Percentiles rank a stretch among this genome's conserved stretches.
Conservation (phyloP, 129 eudicot genomes). For the Flaveria robusta region DNA sequence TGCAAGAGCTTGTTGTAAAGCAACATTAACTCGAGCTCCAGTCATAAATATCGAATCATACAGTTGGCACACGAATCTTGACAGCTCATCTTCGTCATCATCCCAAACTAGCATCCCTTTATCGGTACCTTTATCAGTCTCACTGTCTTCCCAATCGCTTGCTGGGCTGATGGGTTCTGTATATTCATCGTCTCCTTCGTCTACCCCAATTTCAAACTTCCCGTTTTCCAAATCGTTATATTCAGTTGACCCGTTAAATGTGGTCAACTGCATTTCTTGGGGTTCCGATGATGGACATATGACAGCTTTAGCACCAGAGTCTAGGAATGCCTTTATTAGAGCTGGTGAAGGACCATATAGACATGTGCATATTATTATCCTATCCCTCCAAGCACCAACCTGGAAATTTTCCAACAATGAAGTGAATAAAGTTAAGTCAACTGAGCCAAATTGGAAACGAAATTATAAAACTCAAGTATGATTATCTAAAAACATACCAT, state of each 20-base stretch:
- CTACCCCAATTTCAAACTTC: slow-evolving; percentile 89
- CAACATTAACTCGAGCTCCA: slow-evolving; percentile 67
- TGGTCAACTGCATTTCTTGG: slow-evolving; percentile 72
- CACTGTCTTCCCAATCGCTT: slow-evolving; percentile 98
- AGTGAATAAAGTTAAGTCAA: not conserved
- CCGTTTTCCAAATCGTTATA: slow-evolving; percentile 68
- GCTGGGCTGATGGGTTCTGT: slow-evolving; percentile 58
- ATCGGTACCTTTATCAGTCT: slow-evolving; percentile 66
- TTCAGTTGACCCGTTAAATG: slow-evolving; percentile 74
- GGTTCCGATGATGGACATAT: slow-evolving; percentile 82
- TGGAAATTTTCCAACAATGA: slow-evolving; percentile 22
- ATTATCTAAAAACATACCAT: slow-evolving; percentile 58
- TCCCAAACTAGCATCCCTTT: slow-evolving; percentile 61
- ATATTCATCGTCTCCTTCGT: slow-evolving; percentile 56
- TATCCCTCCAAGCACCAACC: slow-evolving; percentile 99
- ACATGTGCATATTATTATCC: slow-evolving; percentile 83
- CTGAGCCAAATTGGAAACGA: not conserved
- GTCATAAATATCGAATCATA: slow-evolving; percentile 71
- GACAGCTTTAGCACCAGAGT: slow-evolving; percentile 96
- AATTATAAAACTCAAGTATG: not conserved
- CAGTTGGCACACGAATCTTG: slow-evolving; percentile 65
- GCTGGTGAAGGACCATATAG: slow-evolving; percentile 71
- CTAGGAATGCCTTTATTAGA: slow-evolving; percentile 77
- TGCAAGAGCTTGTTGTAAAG: slow-evolving; percentile 70
- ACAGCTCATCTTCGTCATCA: slow-evolving; percentile 83